Evolutionary conservation across 495 filamentous ascomycete genomes (phyloP).

Genomic region (Penicillium bovifimosum): DNA sequence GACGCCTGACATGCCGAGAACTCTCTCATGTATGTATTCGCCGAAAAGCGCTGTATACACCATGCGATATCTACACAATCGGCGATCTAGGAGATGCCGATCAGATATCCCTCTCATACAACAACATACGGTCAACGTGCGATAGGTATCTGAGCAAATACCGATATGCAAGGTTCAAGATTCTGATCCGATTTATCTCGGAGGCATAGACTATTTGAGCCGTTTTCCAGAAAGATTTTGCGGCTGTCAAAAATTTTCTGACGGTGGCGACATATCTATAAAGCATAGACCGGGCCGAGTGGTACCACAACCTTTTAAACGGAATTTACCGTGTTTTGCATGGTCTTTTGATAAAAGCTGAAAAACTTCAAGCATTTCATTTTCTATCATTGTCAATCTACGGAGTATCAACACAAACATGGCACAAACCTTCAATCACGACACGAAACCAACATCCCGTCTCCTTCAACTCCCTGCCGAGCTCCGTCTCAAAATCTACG

Average conservation of each 20-base stretch:
- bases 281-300: conserved; percentile 2
- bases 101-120: neutral
- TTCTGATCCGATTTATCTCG: neutral
- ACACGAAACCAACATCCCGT: neutral
- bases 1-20: neutral
- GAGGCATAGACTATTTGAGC: neutral
- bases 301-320: neutral
- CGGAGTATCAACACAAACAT: neutral
- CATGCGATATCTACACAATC: neutral
- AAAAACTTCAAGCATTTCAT: neutral
- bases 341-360: no score
- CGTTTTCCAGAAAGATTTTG: neutral
- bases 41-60: neutral
- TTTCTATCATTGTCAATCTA: neutral
- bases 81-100: neutral
- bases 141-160: neutral
- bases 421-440: neutral
- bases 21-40: neutral
- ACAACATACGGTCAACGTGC: neutral
- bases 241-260: neutral
- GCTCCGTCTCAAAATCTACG: conserved; percentile 40
- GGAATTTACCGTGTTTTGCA: neutral
- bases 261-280: conserved; percentile 2
- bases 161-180: neutral
- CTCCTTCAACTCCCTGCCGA: conserved; percentile 34